phyloP scores from a whole-genome alignment of 1,284 basidiomycete genomes.

The Ganoderma multipileum region DNA sequence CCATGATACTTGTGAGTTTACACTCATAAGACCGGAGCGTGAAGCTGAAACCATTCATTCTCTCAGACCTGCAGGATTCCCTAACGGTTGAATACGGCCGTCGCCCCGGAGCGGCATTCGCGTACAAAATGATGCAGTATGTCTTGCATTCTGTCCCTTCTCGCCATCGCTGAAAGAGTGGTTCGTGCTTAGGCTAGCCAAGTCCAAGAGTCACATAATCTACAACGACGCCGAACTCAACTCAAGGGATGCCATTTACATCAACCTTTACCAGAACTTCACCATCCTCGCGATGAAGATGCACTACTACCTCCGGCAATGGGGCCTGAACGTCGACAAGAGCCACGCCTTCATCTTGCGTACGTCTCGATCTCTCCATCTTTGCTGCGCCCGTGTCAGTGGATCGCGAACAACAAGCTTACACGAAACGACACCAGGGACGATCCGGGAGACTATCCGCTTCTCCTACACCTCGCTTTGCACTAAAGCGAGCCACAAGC shows the following conservation, averaged over 20 bases:
- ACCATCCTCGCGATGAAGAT: conserved; percentile 90
- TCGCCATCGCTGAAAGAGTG: conserved; percentile 5
- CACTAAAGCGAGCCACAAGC: conserved; percentile 52
- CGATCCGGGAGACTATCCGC: conserved; percentile 63
- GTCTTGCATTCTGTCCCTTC: conserved; percentile 28
- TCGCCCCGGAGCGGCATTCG: conserved; percentile 62
- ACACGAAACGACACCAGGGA: conserved; percentile 46
- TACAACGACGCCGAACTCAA: conserved; percentile 84
- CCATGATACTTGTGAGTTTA: conserved; percentile 62
- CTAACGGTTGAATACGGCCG: conserved; percentile 71
- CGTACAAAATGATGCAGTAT: conserved; percentile 74
- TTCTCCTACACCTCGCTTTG: conserved; percentile 62
- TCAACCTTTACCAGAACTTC: conserved; percentile 90
- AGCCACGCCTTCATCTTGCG: conserved; percentile 60
- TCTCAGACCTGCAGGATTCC: conserved; percentile 61
- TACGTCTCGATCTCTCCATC: conserved; percentile 42
- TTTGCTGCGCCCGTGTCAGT: not conserved
- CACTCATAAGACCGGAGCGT: not conserved
- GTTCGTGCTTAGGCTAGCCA: conserved; percentile 58
- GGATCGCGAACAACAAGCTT: not conserved
- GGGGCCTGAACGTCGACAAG: conserved; percentile 53
- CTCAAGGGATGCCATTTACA: conserved; percentile 62
- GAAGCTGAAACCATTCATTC: not conserved
- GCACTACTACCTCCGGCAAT: conserved; percentile 78
- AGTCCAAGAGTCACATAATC: conserved; percentile 73